Evolutionary conservation across 73 alveolate species (phyloP).

Genomic region (Paramecium pentaurelia): DNA sequence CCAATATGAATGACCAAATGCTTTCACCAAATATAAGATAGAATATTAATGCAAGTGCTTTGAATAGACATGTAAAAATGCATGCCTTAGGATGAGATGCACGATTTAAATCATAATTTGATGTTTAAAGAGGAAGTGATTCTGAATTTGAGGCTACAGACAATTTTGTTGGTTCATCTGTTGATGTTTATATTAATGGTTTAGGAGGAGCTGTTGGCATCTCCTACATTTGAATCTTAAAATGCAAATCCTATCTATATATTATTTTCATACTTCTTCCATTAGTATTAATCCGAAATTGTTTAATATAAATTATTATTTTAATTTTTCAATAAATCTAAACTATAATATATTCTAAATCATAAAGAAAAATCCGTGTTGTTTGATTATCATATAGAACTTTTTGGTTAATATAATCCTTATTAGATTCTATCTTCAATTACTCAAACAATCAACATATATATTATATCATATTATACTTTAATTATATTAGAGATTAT

Average conservation of each 20-base stretch:
- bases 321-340: neutral
- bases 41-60: neutral
- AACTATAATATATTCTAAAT: neutral
- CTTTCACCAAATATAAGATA: neutral
- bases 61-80: neutral
- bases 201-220: neutral
- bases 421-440: neutral
- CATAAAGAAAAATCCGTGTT: neutral
- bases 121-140: slow-evolving; percentile 1
- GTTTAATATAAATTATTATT: neutral
- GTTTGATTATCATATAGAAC: neutral
- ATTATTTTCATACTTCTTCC: neutral
- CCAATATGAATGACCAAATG: neutral
- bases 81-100: slow-evolving; percentile 28
- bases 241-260: neutral
- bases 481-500: neutral
- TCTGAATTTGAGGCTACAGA: neutral
- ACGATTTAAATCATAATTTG: neutral
- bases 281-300: neutral
- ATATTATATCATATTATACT: neutral
- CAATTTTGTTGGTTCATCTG: neutral
- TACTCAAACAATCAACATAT: neutral
- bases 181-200: neutral
- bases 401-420: neutral
- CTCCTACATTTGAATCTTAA: neutral